Percentiles rank a stretch among this genome's conserved stretches.
These are phyloP conservation scores for Ochromonas danica DNA, from an alignment of 108 stramenopile species.

Conservation along the genomic window DNA sequence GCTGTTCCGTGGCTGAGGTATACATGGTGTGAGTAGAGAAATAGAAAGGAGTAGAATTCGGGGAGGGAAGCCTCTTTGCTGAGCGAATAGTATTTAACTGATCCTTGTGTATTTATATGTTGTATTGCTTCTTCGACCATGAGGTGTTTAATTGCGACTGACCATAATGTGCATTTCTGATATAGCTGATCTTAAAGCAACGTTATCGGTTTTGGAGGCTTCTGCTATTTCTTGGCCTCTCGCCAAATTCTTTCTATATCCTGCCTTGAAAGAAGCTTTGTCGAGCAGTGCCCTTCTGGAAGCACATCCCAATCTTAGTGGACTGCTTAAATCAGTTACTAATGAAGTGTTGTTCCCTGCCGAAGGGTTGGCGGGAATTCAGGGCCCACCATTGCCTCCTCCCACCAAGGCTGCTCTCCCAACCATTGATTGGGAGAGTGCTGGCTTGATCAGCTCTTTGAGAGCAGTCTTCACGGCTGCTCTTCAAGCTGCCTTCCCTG, in stretches of 20 bases:
- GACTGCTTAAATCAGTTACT: background rate
- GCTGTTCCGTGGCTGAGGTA: background rate
- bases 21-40: background rate
- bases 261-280: background rate
- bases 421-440: background rate
- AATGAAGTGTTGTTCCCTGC: background rate
- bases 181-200: too few species aligned
- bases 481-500: conserved; percentile 13
- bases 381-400: background rate
- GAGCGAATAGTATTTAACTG: background rate
- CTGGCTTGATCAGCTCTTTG: conserved; percentile 12
- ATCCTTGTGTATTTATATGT: background rate
- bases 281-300: background rate
- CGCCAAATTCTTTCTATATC: background rate
- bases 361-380: background rate
- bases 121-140: background rate
- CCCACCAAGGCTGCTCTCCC: background rate
- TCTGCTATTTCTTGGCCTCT: too few species aligned
- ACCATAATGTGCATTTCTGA: too few species aligned
- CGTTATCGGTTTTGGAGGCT: too few species aligned
- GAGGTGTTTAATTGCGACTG: too few species aligned
- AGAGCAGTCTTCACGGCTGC: background rate
- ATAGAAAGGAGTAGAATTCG: background rate
- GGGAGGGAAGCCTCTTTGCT: too few species aligned
- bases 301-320: background rate